Evolutionary conservation across 306 rosid species (phyloP).

Genomic region (Vachellia collinsii): DNA sequence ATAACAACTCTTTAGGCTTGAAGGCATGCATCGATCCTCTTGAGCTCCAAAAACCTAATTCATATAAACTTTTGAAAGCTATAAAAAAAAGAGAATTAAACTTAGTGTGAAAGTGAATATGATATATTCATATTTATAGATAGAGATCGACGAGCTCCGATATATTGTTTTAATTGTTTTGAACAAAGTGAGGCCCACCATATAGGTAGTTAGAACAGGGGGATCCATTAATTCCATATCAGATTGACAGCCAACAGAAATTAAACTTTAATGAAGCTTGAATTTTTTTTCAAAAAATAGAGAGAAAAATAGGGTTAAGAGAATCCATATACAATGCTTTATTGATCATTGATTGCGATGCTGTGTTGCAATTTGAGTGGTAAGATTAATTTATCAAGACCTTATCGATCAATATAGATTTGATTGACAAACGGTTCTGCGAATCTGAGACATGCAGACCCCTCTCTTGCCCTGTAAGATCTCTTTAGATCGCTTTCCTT

Average conservation of each 20-base stretch:
- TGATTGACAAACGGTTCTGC: constrained; percentile 58
- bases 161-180: not conserved
- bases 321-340: not conserved
- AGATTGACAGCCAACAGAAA: not conserved
- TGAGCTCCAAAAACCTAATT: no score
- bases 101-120: constrained; percentile 7
- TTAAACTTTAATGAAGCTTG: not conserved
- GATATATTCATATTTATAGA: not conserved
- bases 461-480: constrained; percentile 33
- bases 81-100: not conserved
- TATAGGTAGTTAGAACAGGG: constrained; percentile 10
- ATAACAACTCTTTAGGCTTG: no score
- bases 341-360: not conserved
- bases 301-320: not conserved
- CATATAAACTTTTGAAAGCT: no score
- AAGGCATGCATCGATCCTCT: no score
- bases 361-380: constrained; percentile 45
- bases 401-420: constrained; percentile 36
- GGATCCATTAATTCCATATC: not conserved
- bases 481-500: constrained; percentile 32
- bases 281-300: no score
- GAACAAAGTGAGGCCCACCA: constrained; percentile 23
- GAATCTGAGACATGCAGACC: constrained; percentile 61
- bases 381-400: constrained; percentile 48
- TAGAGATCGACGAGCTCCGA: constrained; percentile 1